Evolutionary conservation across 225 moss, liverwort and hornwort species (phyloP), one percentile per base, ranked within the genome.

Genomic region (Rhytidiadelphus loreus): DNA sequence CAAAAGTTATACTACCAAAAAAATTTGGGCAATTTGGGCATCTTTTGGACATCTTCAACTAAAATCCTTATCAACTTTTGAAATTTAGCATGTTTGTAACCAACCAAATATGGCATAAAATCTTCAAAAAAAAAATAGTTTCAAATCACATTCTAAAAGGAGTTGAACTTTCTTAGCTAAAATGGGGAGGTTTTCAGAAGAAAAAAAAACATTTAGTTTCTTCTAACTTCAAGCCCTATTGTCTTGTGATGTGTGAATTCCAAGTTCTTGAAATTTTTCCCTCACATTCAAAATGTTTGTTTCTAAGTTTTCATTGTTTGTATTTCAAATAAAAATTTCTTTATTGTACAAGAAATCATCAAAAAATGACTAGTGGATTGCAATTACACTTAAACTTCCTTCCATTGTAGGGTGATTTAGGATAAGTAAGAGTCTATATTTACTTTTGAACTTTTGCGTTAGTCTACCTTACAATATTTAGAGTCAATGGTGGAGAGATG

Each of bases 111-210:
- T 26, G 15, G 2, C 2, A 25, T 39, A 8, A 70, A 25, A 5
- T 70, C 25, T 0, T 24, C 7, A 23, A 11, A 21, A 33, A 22
- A 1, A 10, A 57, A 14, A 16, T 33, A 4, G 5, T 25, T 0
- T 25, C 26, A 70, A 70, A 41, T 25, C 8, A 8, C 8, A 25
- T 25, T 25, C 15, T 15, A 15, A 15, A 2, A 41, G 2, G 25
- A 5, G 25, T 41, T 15, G 15, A 70, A 41, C 15, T 25, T 25
- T 70, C 4, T 41, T 14, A 6, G 2, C 43, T 26, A 9, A 43
- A 2, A 2, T 0, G 0, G 3, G 0, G 6, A 44, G 3, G 3
- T 44, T 26, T 44, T 0, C 1, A 16, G 16, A 9, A 16, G 44
- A 72, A 9, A 28, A n/a, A n/a, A n/a, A n/a, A n/a, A n/a, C n/a